Percentiles rank a stretch among this genome's conserved stretches.
Evolutionary conservation across 805 yeast species (phyloP).

Genomic region (Barnettozyma siamensis): DNA sequence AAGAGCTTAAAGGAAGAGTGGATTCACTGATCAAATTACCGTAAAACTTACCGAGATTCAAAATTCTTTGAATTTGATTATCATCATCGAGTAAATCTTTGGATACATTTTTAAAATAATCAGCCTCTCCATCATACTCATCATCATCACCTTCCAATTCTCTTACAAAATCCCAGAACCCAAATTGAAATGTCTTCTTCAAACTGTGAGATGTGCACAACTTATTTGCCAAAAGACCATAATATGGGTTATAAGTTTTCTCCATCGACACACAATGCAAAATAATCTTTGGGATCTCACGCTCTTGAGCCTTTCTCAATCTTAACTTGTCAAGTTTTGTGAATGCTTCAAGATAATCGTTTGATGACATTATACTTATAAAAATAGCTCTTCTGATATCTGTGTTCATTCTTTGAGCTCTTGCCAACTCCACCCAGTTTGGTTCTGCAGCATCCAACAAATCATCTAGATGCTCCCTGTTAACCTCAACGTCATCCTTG

Average conservation of each 20-base stretch:
- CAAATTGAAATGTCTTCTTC: slow-evolving; percentile 81
- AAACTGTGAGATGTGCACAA: slow-evolving; percentile 69
- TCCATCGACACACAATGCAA: slow-evolving; percentile 85
- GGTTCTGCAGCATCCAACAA: slow-evolving; percentile 37
- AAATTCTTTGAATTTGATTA: slow-evolving; percentile 47
- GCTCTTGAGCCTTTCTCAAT: slow-evolving; percentile 71
- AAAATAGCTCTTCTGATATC: slow-evolving; percentile 92
- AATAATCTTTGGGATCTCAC: slow-evolving; percentile 82
- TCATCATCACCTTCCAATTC: slow-evolving; percentile 55
- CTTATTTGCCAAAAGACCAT: slow-evolving; percentile 71
- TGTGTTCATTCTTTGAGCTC: slow-evolving; percentile 87
- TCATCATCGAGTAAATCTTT: slow-evolving; percentile 43
- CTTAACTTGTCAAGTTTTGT: slow-evolving; percentile 74
- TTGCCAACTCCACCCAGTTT: slow-evolving; percentile 85
- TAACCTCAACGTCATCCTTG: slow-evolving; percentile 20
- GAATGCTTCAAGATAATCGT: slow-evolving; percentile 84
- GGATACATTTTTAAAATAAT: slow-evolving; percentile 22
- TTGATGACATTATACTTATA: slow-evolving; percentile 91
- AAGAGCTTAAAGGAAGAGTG: slow-evolving; percentile 62
- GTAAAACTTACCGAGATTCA: slow-evolving; percentile 75
- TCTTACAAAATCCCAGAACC: slow-evolving; percentile 80
- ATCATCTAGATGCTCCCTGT: slow-evolving; percentile 16
- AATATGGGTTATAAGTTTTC: slow-evolving; percentile 82
- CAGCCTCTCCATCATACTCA: slow-evolving; percentile 35
- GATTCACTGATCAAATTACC: slow-evolving; percentile 74